Percentiles rank a stretch among this genome's conserved stretches.
Conservation (phyloP, 345 rosid genomes). For the Capsella bursapastoris region DNA sequence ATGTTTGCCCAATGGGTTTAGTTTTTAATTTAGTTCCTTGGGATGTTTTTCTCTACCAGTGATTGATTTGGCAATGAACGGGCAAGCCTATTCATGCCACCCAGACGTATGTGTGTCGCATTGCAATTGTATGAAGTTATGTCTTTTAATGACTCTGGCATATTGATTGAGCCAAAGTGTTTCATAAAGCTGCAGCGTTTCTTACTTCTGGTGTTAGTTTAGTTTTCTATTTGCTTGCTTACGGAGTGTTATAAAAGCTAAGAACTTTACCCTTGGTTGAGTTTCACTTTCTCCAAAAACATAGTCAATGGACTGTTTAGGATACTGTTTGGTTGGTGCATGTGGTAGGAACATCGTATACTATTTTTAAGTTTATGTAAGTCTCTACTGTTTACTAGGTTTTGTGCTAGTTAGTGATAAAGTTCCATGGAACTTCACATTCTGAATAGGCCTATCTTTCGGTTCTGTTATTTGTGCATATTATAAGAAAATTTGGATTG, state of each 20-base stretch:
- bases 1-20: neutral
- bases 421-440: slow-evolving; percentile 14
- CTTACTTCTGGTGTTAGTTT: slow-evolving; percentile 15
- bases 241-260: neutral
- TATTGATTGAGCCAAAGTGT: slow-evolving; percentile 11
- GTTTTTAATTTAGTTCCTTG: neutral
- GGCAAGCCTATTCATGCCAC: neutral
- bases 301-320: slow-evolving; percentile 13
- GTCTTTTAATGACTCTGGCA: neutral
- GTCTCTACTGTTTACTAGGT: slow-evolving; percentile 4
- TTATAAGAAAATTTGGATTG: neutral
- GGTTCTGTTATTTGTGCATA: neutral
- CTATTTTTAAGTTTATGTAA: neutral
- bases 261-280: slow-evolving; percentile 6
- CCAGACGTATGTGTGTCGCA: neutral
- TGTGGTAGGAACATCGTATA: neutral
- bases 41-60: neutral
- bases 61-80: slow-evolving; percentile 7
- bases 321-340: slow-evolving; percentile 7
- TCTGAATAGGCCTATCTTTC: neutral
- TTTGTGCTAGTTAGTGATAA: neutral
- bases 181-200: slow-evolving; percentile 5
- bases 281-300: slow-evolving; percentile 8
- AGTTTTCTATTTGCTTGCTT: neutral
- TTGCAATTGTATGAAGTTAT: slow-evolving; percentile 21